Base-by-base conservation (phyloP, 257 asterid species). In the Solanum boliviense region DNA sequence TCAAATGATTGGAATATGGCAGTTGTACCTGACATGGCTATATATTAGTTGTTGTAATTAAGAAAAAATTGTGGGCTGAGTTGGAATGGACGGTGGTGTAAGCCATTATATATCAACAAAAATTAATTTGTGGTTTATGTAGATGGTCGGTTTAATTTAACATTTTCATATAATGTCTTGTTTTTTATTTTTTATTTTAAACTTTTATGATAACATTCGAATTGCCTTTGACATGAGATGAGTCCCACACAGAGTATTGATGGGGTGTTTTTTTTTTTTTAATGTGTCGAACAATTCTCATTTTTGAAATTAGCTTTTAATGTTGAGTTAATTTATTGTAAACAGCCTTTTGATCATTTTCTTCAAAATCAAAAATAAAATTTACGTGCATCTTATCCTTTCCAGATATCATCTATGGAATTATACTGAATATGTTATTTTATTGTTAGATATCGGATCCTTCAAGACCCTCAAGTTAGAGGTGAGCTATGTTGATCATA, bases 351-450 rank as follows among this genome's bases (percentile, higher is more conserved):
- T 23, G 15, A 62, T 1, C 7, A 9, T 23, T 10, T 5, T 56
- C 3, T 1, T 62, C 3, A 23, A 62, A 60, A 21, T 1, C 0
- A 9, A 0, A 9, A 21, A 60, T 56, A 60, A 60, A 23, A 2
- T 23, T 0, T 62, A 5, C 3, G 0, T 62, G 0, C 0, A 62
- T 23, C 0, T 60, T 1, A 2, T 0, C 15, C 1, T 60, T 0
- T 21, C 0, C 0, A 23, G 0, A 23, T 23, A 0, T 60, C 15
- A 0, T 23, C 1, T 60, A 23, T 4, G 7, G 2, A 23, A 60
- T n/a, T 23, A 23, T 62, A 62, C 13, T 62, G 6, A 0, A n/a
- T 23, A 62, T 9, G 1, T 62, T 62, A 62, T 62, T n/a, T 60
- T 60, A 0, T 9, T 0, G 70, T 60, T 9, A 23, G 60, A 16